These are phyloP conservation scores for Coemansia aciculifera DNA, from an alignment of 192 early-diverging fungal species.

Conservation along the genomic window DNA sequence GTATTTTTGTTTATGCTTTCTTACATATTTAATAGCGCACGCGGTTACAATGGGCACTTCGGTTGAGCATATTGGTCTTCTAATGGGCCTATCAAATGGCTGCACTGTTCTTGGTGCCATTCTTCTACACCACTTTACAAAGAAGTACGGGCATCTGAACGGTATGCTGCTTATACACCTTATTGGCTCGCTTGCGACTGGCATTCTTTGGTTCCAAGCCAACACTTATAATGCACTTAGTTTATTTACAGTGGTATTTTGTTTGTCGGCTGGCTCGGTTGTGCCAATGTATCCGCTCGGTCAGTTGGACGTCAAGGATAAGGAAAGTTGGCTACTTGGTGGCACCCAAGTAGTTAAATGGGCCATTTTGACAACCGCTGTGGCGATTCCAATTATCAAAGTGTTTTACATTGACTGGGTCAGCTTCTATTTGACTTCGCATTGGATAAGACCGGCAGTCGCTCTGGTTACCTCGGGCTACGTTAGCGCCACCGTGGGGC, in stretches of 20 bases:
- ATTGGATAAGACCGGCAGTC: conserved; percentile 41
- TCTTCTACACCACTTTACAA: conserved; percentile 51
- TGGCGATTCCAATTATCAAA: conserved; percentile 47
- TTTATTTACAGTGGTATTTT: conserved; percentile 38
- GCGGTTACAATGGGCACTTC: conserved; percentile 41
- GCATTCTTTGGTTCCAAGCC: conserved; percentile 33
- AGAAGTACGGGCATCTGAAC: conserved; percentile 45
- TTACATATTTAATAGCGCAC: conserved; percentile 30
- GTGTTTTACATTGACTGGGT: conserved; percentile 55
- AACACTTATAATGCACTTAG: conserved; percentile 37
- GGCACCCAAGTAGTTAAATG: conserved; percentile 49
- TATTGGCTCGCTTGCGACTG: conserved; percentile 25
- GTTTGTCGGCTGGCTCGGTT: conserved; percentile 48
- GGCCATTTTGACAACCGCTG: conserved; percentile 48
- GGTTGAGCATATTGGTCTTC: conserved; percentile 50
- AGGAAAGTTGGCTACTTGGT: conserved; percentile 49
- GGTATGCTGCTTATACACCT: conserved; percentile 51
- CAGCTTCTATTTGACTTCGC: conserved; percentile 27
- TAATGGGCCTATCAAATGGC: conserved; percentile 46
- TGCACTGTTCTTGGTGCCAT: conserved; percentile 49
- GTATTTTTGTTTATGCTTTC: background rate
- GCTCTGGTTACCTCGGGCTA: conserved; percentile 37
- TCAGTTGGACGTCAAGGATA: conserved; percentile 42
- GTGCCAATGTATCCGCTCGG: conserved; percentile 55
- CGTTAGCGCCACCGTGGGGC: conserved; percentile 34